These are phyloP conservation scores for Auriscalpium vulgare DNA, from an alignment of 768 basidiomycete genomes.

Conservation along the genomic window DNA sequence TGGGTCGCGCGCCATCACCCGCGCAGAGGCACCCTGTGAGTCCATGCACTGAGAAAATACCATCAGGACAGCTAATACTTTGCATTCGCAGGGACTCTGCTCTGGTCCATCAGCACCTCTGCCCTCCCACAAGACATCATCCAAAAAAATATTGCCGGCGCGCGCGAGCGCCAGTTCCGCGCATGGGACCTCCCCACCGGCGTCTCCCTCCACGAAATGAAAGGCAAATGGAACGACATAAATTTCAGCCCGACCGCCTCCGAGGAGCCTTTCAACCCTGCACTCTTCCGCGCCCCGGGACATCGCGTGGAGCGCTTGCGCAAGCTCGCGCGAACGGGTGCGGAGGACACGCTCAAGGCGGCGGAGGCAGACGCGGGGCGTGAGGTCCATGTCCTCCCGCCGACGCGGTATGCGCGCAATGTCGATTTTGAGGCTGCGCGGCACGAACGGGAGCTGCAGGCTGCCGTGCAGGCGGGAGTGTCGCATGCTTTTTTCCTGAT, in stretches of 20 bases:
- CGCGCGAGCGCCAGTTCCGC: constrained; percentile 37
- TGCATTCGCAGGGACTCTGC: constrained; percentile 44
- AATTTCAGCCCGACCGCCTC: constrained; percentile 24
- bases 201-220: constrained; percentile 27
- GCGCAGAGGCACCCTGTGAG: constrained; percentile 24
- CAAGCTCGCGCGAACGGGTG: constrained; percentile 38
- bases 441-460: too few relatives aligned
- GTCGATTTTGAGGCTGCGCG: too few relatives aligned
- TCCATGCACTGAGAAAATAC: neutral
- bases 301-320: constrained; percentile 33
- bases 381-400: too few relatives aligned
- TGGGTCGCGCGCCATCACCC: constrained; percentile 31
- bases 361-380: neutral
- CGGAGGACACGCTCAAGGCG: constrained; percentile 17
- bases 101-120: constrained; percentile 46
- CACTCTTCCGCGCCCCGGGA: constrained; percentile 30
- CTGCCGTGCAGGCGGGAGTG: too few relatives aligned
- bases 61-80: neutral
- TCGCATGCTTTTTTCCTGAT: too few relatives aligned
- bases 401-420: too few relatives aligned
- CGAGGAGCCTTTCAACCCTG: constrained; percentile 16
- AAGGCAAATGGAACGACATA: constrained; percentile 35
- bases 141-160: constrained; percentile 25
- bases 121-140: constrained; percentile 26
- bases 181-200: constrained; percentile 43